A percentile compares a stretch with the other conserved stretches of the same genome.
Conservation (phyloP, 2,329 filamentous ascomycete genomes). For the Phaeomoniella chlamydospora region DNA sequence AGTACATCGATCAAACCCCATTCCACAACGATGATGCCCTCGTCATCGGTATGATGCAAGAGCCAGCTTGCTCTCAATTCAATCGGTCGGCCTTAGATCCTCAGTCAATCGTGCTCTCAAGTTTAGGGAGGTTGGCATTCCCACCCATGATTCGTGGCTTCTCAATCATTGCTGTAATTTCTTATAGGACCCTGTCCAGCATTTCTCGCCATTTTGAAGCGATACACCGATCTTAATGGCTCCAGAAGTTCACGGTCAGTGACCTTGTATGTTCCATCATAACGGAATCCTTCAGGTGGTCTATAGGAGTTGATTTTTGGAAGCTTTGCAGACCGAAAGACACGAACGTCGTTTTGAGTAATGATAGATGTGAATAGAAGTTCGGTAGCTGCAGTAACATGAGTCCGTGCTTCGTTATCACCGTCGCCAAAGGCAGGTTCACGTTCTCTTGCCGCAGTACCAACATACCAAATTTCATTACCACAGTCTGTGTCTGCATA, state of each 20-base stretch:
- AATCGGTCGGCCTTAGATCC: too few relatives aligned
- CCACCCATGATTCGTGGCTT: too few relatives aligned
- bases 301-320: constrained; percentile 21
- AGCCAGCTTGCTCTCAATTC: too few relatives aligned
- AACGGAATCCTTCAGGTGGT: constrained; percentile 35
- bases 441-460: constrained; percentile 26
- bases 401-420: constrained; percentile 1
- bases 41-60: too few relatives aligned
- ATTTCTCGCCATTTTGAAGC: neutral
- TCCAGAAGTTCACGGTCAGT: constrained; percentile 4
- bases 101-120: too few relatives aligned
- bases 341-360: constrained; percentile 27
- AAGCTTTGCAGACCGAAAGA: constrained; percentile 31
- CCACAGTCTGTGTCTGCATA: constrained; percentile 38
- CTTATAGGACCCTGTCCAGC: neutral
- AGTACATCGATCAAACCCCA: too few relatives aligned
- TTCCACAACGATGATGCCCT: too few relatives aligned
- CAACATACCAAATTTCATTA: constrained; percentile 35
- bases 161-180: too few relatives aligned
- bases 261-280: constrained; percentile 43
- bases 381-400: constrained; percentile 20
- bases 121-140: too few relatives aligned
- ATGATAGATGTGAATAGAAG: constrained; percentile 25
- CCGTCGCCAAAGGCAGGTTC: constrained; percentile 11
- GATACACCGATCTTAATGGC: neutral